These are phyloP conservation scores for Cocos nucifera DNA, from an alignment of 176 grass and related monocot species.

Conservation along the genomic window DNA sequence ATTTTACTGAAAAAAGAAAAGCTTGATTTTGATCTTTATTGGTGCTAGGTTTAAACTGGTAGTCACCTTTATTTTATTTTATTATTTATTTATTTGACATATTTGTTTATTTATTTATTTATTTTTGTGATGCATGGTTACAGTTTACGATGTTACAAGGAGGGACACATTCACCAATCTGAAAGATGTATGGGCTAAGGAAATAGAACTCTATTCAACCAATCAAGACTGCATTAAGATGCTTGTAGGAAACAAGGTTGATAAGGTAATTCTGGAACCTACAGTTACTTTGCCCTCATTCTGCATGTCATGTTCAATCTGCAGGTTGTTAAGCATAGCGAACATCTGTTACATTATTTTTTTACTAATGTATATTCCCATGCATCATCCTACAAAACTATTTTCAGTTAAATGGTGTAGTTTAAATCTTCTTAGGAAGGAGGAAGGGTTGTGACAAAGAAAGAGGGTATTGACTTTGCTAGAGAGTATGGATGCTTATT, in stretches of 20 bases:
- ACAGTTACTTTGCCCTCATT: not conserved
- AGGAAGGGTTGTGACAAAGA: constrained; percentile 84
- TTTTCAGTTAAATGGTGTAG: too few relatives aligned
- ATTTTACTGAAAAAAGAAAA: too few relatives aligned
- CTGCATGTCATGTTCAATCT: too few relatives aligned
- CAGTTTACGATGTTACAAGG: constrained; percentile 86
- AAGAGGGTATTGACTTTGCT: constrained; percentile 88
- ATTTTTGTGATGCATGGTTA: not conserved
- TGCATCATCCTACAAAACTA: too few relatives aligned
- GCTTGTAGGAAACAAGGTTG: constrained; percentile 97
- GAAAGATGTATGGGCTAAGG: constrained; percentile 90
- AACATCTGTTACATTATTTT: too few relatives aligned
- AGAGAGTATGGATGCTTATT: constrained; percentile 88
- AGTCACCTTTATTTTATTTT: not conserved
- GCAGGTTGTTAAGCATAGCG: too few relatives aligned
- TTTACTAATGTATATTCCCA: too few relatives aligned
- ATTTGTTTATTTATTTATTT: too few relatives aligned
- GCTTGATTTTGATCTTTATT: too few relatives aligned
- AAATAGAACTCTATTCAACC: constrained; percentile 97
- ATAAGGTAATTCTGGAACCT: constrained; percentile 49
- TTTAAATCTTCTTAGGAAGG: constrained; percentile 52
- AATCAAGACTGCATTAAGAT: constrained; percentile 99
- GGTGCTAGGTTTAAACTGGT: too few relatives aligned
- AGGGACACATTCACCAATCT: constrained; percentile 91
- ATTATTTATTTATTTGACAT: too few relatives aligned